Evolutionary conservation across 2,329 filamentous ascomycete species (phyloP).

Genomic region (Ambrosiella cleistominuta): DNA sequence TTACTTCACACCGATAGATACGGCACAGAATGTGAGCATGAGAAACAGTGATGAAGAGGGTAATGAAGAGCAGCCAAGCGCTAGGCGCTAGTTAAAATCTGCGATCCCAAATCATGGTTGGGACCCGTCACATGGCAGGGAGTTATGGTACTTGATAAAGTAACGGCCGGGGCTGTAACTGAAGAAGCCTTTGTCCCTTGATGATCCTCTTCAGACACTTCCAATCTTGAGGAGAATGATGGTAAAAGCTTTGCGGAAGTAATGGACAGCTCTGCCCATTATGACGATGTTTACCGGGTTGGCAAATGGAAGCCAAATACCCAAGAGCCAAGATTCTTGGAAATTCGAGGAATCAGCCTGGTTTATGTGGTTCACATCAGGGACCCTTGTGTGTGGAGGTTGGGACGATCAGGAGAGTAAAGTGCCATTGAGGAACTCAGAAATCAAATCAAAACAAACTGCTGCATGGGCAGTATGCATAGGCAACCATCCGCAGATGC

Average conservation of each 20-base stretch:
- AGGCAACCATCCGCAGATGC: no score
- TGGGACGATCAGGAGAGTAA: background rate
- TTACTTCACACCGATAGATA: background rate
- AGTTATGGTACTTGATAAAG: background rate
- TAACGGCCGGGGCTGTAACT: background rate
- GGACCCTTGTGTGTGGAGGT: background rate
- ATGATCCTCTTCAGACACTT: background rate
- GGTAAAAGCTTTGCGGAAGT: background rate
- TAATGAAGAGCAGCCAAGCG: background rate
- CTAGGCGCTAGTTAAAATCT: background rate
- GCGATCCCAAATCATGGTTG: background rate
- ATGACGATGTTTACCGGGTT: background rate
- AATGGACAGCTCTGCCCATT: background rate
- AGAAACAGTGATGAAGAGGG: no score
- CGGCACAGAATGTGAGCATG: no score
- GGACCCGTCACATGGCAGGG: background rate
- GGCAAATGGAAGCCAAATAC: background rate
- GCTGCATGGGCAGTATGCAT: background rate
- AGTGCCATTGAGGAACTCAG: background rate
- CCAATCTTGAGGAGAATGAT: background rate
- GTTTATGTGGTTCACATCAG: background rate
- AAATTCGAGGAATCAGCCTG: background rate
- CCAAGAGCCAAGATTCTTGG: background rate
- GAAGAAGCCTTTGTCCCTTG: background rate
- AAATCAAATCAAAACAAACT: background rate